phyloP scores from a whole-genome alignment of 345 rosid genomes.

The Diplotaxis tenuifolia region DNA sequence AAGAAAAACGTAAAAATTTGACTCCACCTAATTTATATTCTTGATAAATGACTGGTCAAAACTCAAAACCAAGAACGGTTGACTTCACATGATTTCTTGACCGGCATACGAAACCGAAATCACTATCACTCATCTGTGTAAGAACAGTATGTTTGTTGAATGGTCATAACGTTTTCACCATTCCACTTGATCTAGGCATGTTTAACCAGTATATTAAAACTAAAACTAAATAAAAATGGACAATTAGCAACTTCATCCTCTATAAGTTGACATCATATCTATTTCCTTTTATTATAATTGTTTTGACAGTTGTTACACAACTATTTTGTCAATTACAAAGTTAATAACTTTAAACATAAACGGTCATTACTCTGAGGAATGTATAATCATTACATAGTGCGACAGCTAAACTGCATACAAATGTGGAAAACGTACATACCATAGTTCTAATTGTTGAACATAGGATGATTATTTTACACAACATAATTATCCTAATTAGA shows the following conservation, averaged over 20 bases:
- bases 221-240: not conserved
- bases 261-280: not conserved
- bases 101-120: not conserved
- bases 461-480: not conserved
- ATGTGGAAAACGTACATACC: not conserved
- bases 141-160: not conserved
- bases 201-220: not conserved
- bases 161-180: not conserved
- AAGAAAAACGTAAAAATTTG: not conserved
- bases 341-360: not conserved
- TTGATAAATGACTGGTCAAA: slow-evolving; percentile 22
- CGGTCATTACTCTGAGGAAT: not conserved
- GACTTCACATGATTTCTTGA: not conserved
- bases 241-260: not conserved
- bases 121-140: not conserved
- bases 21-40: slow-evolving; percentile 13
- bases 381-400: not conserved
- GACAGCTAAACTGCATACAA: not conserved
- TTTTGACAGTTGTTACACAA: not conserved
- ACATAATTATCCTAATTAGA: not conserved
- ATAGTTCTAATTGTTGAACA: not conserved
- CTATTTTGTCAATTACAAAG: not conserved
- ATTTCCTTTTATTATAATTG: not conserved
- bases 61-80: not conserved
- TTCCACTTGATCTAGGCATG: not conserved